phyloP scores from a whole-genome alignment of 2,329 filamentous ascomycete species.

The Aureobasidium sp. region DNA sequence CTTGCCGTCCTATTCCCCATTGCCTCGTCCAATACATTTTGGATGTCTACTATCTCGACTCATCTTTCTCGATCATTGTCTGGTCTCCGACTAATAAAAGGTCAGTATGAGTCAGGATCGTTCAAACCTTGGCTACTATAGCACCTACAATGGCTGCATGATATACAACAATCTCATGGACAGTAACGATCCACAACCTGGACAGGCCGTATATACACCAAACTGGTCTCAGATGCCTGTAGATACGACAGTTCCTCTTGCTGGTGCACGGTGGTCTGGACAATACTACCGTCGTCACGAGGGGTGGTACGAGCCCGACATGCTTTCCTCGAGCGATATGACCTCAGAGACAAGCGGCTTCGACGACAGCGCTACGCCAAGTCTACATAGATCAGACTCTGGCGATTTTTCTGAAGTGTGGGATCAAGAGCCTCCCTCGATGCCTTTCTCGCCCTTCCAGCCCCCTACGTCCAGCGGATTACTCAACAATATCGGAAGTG shows the following conservation, averaged over 20 bases:
- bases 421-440: neutral
- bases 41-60: slow-evolving; percentile 1
- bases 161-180: neutral
- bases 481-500: slow-evolving; percentile 6
- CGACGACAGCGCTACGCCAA: neutral
- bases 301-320: neutral
- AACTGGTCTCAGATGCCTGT: neutral
- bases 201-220: neutral
- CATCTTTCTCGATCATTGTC: neutral
- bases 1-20: neutral
- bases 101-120: slow-evolving; percentile 7
- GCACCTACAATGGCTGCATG: neutral
- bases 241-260: neutral
- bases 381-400: slow-evolving; percentile 5
- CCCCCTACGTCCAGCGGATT: neutral
- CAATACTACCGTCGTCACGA: neutral
- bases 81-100: slow-evolving; percentile 2
- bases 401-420: slow-evolving; percentile 4
- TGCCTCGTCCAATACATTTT: slow-evolving; percentile 2
- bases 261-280: neutral
- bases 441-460: neutral
- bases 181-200: neutral
- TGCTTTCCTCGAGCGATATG: slow-evolving; percentile 1
- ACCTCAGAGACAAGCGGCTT: neutral
- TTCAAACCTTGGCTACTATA: slow-evolving; percentile 8